Conservation (phyloP, 2,329 filamentous ascomycete genomes). For the Xylariaceae sp. region DNA sequence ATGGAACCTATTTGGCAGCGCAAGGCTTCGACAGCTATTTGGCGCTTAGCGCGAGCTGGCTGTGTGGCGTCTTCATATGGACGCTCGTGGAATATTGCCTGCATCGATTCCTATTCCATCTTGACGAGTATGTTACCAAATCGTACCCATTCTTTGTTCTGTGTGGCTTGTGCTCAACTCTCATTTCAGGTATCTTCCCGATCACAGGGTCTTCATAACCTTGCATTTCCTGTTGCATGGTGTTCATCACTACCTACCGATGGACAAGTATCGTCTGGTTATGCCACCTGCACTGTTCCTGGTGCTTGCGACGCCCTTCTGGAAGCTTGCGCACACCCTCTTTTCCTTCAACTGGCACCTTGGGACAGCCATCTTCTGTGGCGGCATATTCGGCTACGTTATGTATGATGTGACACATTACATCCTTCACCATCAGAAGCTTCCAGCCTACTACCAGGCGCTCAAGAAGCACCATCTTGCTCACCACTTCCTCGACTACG, state of each 20-base stretch:
- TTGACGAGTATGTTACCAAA: constrained; percentile 67
- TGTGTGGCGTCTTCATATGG: constrained; percentile 73
- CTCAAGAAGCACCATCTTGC: constrained; percentile 97
- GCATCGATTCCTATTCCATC: constrained; percentile 88
- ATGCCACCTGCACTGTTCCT: constrained; percentile 93
- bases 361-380: constrained; percentile 73
- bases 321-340: constrained; percentile 77
- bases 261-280: constrained; percentile 95
- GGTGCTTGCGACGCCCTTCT: constrained; percentile 81
- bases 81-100: constrained; percentile 83
- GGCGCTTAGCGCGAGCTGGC: constrained; percentile 56
- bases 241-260: constrained; percentile 97
- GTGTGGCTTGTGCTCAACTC: constrained; percentile 28
- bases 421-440: constrained; percentile 92
- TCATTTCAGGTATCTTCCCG: constrained; percentile 67
- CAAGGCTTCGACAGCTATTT: constrained; percentile 51
- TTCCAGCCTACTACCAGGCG: constrained; percentile 82
- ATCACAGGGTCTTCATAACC: constrained; percentile 83
- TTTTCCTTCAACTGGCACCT: constrained; percentile 84
- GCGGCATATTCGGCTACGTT: constrained; percentile 91
- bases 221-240: constrained; percentile 91
- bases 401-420: constrained; percentile 98
- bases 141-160: background rate
- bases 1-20: constrained; percentile 63
- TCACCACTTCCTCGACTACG: constrained; percentile 96